Evolutionary conservation across 2,329 filamentous ascomycete genomes (phyloP), one percentile per base, ranked within the genome.

Genomic region (Exophiala mesophila): DNA sequence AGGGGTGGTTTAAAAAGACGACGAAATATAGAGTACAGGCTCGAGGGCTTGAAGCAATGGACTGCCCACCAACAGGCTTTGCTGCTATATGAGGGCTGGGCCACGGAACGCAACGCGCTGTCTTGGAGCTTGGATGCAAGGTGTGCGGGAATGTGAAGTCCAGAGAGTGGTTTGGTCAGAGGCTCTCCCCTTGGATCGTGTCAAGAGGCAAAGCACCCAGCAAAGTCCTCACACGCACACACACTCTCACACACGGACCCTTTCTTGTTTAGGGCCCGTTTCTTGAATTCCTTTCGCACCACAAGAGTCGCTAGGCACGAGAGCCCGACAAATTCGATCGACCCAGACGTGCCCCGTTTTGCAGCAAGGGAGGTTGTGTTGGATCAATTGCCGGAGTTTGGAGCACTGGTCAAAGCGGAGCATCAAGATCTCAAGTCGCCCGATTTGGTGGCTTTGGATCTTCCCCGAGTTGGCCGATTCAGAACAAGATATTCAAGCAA

Each of bases 41-140:
- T 26, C 23, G 23, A 26, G 23, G 12, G 12, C 23, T 12, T 26
- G 23, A 26, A 26, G 7, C 23, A 12, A 12, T 6, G 23, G 12
- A 26, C n/a, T n/a, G n/a, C n/a, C n/a, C n/a, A n/a, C n/a, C n/a
- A 29, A 32, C 16, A 30, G 24, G 39, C 12, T 41, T 12, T n/a
- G 32, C 12, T 29, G 35, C 36, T 21, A 23, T 34, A 33, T 44
- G 43, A 52, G 26, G 19, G 34, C 16, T 28, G 19, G n/a, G n/a
- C n/a, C n/a, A n/a, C n/a, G 29, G 15, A 37, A 36, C 34, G 31
- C 15, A 23, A 38, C 44, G 41, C 48, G 44, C 43, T 45, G 45
- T 45, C 47, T 49, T 46, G 26, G 48, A 43, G 42, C 18, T 17
- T 28, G 39, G 51, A 53, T 48, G 50, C 47, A 53, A 53, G 47